phyloP scores from a whole-genome alignment of 2,329 filamentous ascomycete species.

The Epicoccum sorghinum region DNA sequence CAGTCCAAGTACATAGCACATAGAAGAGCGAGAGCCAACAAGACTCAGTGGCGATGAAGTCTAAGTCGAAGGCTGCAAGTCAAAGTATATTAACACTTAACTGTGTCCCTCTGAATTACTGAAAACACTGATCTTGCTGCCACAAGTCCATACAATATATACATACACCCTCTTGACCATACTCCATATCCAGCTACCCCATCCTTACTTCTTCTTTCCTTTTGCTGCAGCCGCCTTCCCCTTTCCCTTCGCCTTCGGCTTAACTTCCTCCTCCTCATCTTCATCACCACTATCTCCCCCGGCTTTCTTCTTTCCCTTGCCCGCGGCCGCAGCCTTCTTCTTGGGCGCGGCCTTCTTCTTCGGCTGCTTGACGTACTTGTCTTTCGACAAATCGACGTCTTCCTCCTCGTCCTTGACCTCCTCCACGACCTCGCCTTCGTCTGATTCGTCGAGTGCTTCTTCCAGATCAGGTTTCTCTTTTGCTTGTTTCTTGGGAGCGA shows the following conservation, averaged over 20 bases:
- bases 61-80: no score
- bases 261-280: conserved; percentile 54
- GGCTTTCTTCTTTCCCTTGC: conserved; percentile 45
- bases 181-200: neutral
- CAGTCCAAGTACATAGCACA: no score
- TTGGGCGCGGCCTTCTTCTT: conserved; percentile 70
- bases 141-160: no score
- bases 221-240: conserved; percentile 50
- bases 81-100: no score
- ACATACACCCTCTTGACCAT: neutral
- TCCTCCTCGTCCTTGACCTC: conserved; percentile 68
- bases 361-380: conserved; percentile 94
- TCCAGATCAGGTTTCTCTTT: conserved; percentile 90
- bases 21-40: no score
- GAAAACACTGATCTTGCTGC: no score
- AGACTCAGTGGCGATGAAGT: no score
- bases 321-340: conserved; percentile 54
- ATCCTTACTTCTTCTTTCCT: conserved; percentile 29
- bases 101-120: no score
- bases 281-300: conserved; percentile 45
- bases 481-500: conserved; percentile 72
- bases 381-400: conserved; percentile 84
- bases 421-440: conserved; percentile 61
- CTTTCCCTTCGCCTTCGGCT: conserved; percentile 55
- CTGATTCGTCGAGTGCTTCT: conserved; percentile 92